Evolutionary conservation across 2,329 filamentous ascomycete species (phyloP).

Genomic region (Diplodia intermedia): DNA sequence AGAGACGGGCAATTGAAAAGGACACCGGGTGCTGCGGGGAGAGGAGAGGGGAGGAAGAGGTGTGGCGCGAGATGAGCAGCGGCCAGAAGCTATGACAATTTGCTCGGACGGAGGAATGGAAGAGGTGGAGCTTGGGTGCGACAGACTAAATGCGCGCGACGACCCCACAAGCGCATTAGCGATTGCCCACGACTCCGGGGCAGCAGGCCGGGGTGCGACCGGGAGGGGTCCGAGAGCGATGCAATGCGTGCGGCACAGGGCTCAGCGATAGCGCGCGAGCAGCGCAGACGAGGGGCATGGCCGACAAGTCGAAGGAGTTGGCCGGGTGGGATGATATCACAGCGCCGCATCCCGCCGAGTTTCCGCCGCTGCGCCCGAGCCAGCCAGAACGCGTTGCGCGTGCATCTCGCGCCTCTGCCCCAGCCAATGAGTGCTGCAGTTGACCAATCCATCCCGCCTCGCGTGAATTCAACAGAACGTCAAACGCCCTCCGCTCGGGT

Average conservation of each 20-base stretch:
- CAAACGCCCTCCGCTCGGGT: not conserved
- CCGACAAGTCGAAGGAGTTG: not conserved
- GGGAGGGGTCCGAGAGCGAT: not conserved
- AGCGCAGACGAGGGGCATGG: not conserved
- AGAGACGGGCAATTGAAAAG: slow-evolving; percentile 7
- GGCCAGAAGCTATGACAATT: slow-evolving; percentile 28
- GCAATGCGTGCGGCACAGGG: not conserved
- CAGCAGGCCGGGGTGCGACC: slow-evolving; percentile 22
- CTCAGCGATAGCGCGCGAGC: not conserved
- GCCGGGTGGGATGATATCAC: slow-evolving; percentile 26
- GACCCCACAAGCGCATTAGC: not conserved
- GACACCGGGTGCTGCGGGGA: not conserved
- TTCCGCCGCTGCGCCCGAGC: slow-evolving; percentile 15
- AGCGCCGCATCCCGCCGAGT: slow-evolving; percentile 8
- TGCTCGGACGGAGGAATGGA: slow-evolving; percentile 30
- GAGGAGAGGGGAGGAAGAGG: not conserved
- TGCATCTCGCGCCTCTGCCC: not conserved
- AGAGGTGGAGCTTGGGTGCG: slow-evolving; percentile 15
- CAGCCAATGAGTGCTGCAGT: slow-evolving; percentile 14
- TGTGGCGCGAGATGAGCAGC: slow-evolving; percentile 20
- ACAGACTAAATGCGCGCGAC: slow-evolving; percentile 5
- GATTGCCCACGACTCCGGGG: slow-evolving; percentile 3
- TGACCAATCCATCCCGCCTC: not conserved
- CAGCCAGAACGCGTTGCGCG: slow-evolving; percentile 1
- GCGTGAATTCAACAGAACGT: slow-evolving; percentile 6